A percentile compares a stretch with the other conserved stretches of the same genome.
phyloP scores from a whole-genome alignment of 176 grass and related monocot genomes.

The Secale cereale region DNA sequence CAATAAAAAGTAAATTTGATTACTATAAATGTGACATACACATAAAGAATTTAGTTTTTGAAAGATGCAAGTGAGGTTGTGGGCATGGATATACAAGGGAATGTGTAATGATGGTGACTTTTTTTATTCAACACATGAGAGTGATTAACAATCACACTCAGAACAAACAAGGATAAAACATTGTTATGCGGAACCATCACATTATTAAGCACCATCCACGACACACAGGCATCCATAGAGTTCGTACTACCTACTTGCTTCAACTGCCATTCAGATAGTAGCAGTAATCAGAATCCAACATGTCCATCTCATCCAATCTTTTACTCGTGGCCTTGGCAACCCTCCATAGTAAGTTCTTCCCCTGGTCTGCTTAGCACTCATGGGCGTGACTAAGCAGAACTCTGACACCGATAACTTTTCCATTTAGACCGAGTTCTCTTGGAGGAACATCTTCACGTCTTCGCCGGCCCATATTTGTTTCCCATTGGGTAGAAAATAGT shows the following conservation, averaged over 20 bases:
- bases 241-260: neutral
- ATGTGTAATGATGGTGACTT: too few species aligned
- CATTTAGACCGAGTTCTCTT: too few species aligned
- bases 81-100: too few species aligned
- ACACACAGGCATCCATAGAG: neutral
- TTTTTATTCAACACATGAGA: too few species aligned
- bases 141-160: too few species aligned
- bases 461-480: too few species aligned
- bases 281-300: neutral
- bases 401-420: too few species aligned
- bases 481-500: conserved; percentile 73
- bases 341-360: conserved; percentile 5
- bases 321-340: neutral
- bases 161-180: too few species aligned
- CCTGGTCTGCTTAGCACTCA: conserved; percentile 34
- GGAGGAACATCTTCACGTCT: conserved; percentile 55
- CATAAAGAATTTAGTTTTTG: too few species aligned
- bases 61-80: too few species aligned
- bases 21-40: too few species aligned
- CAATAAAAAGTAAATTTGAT: too few species aligned
- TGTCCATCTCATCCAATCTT: neutral
- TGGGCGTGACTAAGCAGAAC: conserved; percentile 52
- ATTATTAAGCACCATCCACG: neutral
- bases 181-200: neutral
- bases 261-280: neutral